Evolutionary conservation across 1,139 yeast genomes (phyloP).

Genomic region (Lodderomyces metapsilosis): DNA sequence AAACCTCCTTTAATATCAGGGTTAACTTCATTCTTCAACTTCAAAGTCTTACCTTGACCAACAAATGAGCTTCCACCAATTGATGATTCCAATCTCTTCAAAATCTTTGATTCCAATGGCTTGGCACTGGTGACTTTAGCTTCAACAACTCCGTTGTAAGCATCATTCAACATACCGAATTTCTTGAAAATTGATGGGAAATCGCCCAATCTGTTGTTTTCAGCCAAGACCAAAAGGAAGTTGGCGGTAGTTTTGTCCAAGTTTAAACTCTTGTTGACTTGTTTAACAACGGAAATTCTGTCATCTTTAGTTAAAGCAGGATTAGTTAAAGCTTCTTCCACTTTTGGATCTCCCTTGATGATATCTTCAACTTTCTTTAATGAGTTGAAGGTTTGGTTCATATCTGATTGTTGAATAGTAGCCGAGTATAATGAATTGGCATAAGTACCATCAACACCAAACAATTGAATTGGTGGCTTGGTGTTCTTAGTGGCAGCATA

Average conservation of each 20-base stretch:
- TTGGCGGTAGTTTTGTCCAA: slow-evolving; percentile 77
- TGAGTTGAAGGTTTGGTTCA: slow-evolving; percentile 70
- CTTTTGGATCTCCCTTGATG: slow-evolving; percentile 62
- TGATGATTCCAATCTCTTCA: slow-evolving; percentile 78
- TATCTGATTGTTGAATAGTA: slow-evolving; percentile 76
- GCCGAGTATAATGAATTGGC: slow-evolving; percentile 95
- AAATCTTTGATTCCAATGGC: slow-evolving; percentile 78
- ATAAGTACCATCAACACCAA: slow-evolving; percentile 94
- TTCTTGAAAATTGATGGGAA: slow-evolving; percentile 66
- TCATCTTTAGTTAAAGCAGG: slow-evolving; percentile 82
- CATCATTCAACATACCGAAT: slow-evolving; percentile 78
- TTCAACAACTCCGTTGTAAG: slow-evolving; percentile 88
- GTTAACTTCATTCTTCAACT: slow-evolving; percentile 77
- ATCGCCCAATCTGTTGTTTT: slow-evolving; percentile 87
- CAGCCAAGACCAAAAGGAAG: slow-evolving; percentile 83
- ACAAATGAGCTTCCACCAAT: slow-evolving; percentile 77
- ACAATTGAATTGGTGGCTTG: slow-evolving; percentile 91
- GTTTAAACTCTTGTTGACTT: slow-evolving; percentile 54
- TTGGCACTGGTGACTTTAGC: slow-evolving; percentile 90
- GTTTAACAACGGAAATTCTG: slow-evolving; percentile 67
- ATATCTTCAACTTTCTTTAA: slow-evolving; percentile 58
- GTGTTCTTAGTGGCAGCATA: slow-evolving; percentile 39
- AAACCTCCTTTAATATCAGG: slow-evolving; percentile 95
- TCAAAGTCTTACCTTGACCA: slow-evolving; percentile 82
- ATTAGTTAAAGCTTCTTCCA: slow-evolving; percentile 63